A percentile compares a stretch with the other conserved stretches of the same genome.
Evolutionary conservation across 352 stramenopile species (phyloP).

Genomic region (Globisporangium takayamanum): DNA sequence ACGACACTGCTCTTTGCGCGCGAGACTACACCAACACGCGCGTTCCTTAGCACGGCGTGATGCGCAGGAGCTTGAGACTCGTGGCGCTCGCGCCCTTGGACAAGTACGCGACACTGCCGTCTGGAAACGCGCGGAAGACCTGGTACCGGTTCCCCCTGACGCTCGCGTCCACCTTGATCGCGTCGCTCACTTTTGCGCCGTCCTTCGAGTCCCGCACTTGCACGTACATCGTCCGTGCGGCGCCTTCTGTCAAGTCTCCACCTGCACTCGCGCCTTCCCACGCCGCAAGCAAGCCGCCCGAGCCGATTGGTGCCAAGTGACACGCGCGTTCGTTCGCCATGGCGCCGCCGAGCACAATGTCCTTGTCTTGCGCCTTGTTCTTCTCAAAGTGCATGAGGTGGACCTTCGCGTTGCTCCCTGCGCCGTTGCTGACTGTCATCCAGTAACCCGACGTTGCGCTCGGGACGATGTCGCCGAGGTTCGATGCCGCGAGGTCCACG

Average conservation of each 20-base stretch:
- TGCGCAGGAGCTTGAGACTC: constrained; percentile 43
- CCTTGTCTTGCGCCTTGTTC: constrained; percentile 32
- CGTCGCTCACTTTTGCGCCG: constrained; percentile 34
- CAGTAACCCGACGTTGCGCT: constrained; percentile 41
- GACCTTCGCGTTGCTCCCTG: constrained; percentile 39
- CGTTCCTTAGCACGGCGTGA: constrained; percentile 30
- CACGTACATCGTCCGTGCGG: constrained; percentile 35
- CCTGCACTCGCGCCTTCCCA: constrained; percentile 40
- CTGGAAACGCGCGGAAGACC: constrained; percentile 41
- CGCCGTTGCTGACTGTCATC: constrained; percentile 51
- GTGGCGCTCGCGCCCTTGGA: constrained; percentile 33
- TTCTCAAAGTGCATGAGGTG: constrained; percentile 55
- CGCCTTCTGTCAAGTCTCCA: constrained; percentile 24
- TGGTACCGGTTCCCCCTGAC: constrained; percentile 61
- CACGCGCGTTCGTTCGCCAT: constrained; percentile 45
- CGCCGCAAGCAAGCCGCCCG: constrained; percentile 32
- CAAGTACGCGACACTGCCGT: constrained; percentile 48
- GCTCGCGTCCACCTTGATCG: constrained; percentile 31
- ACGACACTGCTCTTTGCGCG: too few species aligned
- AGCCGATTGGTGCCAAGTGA: constrained; percentile 35
- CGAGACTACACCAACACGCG: neutral
- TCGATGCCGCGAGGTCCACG: constrained; percentile 35
- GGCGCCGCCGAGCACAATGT: constrained; percentile 46
- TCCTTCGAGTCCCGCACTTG: constrained; percentile 40
- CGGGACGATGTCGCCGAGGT: constrained; percentile 48